phyloP scores from a whole-genome alignment of 306 rosid species.

The Benincasa hispida region DNA sequence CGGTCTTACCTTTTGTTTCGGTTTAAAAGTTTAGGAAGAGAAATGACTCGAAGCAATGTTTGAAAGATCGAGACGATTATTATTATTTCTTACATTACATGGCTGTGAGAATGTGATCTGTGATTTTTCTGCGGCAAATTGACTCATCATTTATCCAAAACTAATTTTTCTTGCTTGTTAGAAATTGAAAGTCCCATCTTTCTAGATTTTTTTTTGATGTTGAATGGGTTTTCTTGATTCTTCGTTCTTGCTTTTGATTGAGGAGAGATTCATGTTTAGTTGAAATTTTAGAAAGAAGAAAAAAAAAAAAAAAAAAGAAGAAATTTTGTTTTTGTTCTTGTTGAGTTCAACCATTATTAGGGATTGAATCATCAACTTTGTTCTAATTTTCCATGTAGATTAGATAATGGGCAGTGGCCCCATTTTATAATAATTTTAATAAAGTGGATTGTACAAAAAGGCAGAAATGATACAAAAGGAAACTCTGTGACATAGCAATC shows the following conservation, averaged over 20 bases:
- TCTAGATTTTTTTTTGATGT: background rate
- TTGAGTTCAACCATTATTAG: too few species aligned
- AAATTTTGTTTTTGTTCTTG: too few species aligned
- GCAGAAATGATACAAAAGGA: too few species aligned
- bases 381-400: too few species aligned
- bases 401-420: too few species aligned
- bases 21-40: conserved; percentile 5
- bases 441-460: too few species aligned
- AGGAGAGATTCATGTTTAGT: background rate
- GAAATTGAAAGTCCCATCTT: background rate
- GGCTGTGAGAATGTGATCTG: background rate
- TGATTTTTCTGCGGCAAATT: background rate
- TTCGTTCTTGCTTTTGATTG: background rate
- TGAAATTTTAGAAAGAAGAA: too few species aligned
- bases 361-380: too few species aligned
- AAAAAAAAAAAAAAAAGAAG: too few species aligned
- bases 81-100: background rate
- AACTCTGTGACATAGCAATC: too few species aligned
- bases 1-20: background rate
- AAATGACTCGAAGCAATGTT: background rate
- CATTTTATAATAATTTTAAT: too few species aligned
- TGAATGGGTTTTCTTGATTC: background rate
- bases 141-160: background rate
- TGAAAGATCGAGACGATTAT: background rate
- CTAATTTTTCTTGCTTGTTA: background rate